Percentiles rank a stretch among this genome's conserved stretches.
These are phyloP conservation scores for Kwoniella sp. DNA, from an alignment of 768 basidiomycete species.

Conservation along the genomic window DNA sequence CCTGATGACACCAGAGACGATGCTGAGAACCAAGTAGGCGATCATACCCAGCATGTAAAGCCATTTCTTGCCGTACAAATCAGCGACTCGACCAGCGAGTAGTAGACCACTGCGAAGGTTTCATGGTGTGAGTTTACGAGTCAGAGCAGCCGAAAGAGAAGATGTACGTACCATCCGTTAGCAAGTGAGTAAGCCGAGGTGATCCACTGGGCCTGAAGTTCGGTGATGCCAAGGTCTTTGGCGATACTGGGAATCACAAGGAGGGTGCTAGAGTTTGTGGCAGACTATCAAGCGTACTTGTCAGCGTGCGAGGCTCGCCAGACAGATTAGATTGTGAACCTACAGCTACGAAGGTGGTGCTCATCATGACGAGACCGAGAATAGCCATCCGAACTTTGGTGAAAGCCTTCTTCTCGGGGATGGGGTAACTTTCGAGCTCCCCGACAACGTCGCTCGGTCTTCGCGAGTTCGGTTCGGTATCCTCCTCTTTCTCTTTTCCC, in stretches of 20 bases:
- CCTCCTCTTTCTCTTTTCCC: slow-evolving; percentile 7
- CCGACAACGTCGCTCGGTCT: slow-evolving; percentile 3
- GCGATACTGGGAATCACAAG: slow-evolving; percentile 27
- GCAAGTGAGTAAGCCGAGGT: slow-evolving; percentile 27
- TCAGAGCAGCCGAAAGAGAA: neutral
- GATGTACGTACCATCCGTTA: slow-evolving; percentile 19
- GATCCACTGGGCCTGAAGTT: slow-evolving; percentile 30
- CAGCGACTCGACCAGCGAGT: slow-evolving; percentile 44
- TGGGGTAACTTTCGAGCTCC: slow-evolving; percentile 12
- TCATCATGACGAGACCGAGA: slow-evolving; percentile 20
- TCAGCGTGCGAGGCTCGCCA: neutral
- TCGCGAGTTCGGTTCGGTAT: neutral
- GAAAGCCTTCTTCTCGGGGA: slow-evolving; percentile 6
- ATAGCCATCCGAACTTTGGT: slow-evolving; percentile 8
- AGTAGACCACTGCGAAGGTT: slow-evolving; percentile 27
- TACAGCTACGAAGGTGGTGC: slow-evolving; percentile 24
- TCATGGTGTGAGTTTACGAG: neutral
- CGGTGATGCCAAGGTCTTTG: slow-evolving; percentile 22
- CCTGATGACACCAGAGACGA: slow-evolving; percentile 53
- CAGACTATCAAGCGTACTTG: slow-evolving; percentile 11
- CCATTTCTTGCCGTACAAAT: slow-evolving; percentile 68
- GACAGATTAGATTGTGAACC: neutral
- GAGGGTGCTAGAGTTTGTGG: slow-evolving; percentile 9
- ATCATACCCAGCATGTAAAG: slow-evolving; percentile 67
- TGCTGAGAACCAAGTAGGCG: slow-evolving; percentile 63